These are phyloP conservation scores for Lasiosphaeris hirsuta DNA, from an alignment of 495 filamentous ascomycete genomes.

Conservation along the genomic window DNA sequence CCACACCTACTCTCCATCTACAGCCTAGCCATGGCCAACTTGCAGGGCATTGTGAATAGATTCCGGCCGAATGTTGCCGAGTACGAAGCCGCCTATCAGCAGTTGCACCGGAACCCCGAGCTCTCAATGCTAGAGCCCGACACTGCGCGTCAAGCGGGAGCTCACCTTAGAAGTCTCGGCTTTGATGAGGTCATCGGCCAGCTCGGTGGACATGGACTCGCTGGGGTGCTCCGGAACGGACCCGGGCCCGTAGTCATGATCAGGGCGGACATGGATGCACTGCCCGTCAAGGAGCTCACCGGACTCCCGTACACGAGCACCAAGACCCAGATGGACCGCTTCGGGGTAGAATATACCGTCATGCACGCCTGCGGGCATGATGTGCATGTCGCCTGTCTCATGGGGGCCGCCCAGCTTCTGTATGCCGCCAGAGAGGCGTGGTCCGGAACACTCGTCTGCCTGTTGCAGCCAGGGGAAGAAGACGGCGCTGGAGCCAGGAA, in stretches of 20 bases:
- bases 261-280: constrained; percentile 60
- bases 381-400: constrained; percentile 53
- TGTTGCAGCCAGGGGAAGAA: constrained; percentile 65
- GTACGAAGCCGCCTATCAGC: constrained; percentile 46
- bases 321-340: constrained; percentile 33
- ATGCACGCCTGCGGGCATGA: constrained; percentile 72
- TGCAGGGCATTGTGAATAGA: too few relatives aligned
- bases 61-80: too few relatives aligned
- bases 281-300: constrained; percentile 57
- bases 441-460: constrained; percentile 53
- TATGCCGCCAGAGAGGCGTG: constrained; percentile 40
- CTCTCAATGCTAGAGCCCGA: constrained; percentile 48
- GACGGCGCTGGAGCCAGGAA: constrained; percentile 51
- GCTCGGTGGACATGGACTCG: constrained; percentile 58
- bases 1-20: too few relatives aligned
- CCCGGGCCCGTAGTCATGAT: constrained; percentile 51
- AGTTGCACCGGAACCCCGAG: constrained; percentile 50
- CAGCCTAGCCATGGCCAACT: too few relatives aligned
- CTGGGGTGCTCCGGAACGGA: constrained; percentile 56
- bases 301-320: constrained; percentile 54
- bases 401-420: constrained; percentile 50
- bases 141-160: constrained; percentile 41
- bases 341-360: constrained; percentile 49
- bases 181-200: constrained; percentile 43
- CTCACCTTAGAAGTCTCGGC: constrained; percentile 36